Percentiles rank a stretch among this genome's conserved stretches.
These are phyloP conservation scores for Saitozyma podzolica DNA, from an alignment of 768 basidiomycete genomes.

Conservation along the genomic window DNA sequence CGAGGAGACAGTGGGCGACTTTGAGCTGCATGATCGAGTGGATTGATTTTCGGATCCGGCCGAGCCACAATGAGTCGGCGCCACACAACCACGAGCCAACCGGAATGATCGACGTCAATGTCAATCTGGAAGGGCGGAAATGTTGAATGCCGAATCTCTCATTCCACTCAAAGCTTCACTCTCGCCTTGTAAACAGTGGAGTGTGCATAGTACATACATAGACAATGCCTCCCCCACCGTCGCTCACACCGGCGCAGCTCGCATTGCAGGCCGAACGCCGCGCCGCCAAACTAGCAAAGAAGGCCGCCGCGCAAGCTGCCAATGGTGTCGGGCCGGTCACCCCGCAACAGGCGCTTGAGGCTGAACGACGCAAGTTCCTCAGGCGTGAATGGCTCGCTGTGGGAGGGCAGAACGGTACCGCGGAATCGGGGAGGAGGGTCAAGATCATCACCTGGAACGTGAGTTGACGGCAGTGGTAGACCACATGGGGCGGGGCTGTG, in stretches of 20 bases:
- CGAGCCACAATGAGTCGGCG: background rate
- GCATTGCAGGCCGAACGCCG: slow-evolving; percentile 31
- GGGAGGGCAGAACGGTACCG: background rate
- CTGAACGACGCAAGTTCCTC: slow-evolving; percentile 25
- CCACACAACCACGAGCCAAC: too few species aligned
- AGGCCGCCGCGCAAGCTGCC: slow-evolving; percentile 22
- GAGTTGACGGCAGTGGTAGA: slow-evolving; percentile 5
- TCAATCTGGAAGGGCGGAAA: too few species aligned
- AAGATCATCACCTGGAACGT: slow-evolving; percentile 51
- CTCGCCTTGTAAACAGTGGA: too few species aligned
- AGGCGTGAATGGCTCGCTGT: slow-evolving; percentile 39
- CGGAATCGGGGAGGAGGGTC: slow-evolving; percentile 9
- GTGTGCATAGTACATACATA: too few species aligned
- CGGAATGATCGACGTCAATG: too few species aligned
- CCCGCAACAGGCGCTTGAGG: slow-evolving; percentile 16
- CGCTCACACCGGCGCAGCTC: slow-evolving; percentile 37
- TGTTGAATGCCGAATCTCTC: too few species aligned
- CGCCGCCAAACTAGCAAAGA: slow-evolving; percentile 44
- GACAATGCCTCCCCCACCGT: slow-evolving; percentile 3
- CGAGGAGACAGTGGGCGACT: too few species aligned
- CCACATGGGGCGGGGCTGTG: background rate
- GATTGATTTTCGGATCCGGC: background rate
- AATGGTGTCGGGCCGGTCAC: slow-evolving; percentile 1
- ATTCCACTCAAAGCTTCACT: too few species aligned
- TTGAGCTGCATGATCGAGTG: too few species aligned